Evolutionary conservation across 1,284 basidiomycete species (phyloP), one percentile per base, ranked within the genome.

Genomic region (Agroathelia rolfsii): DNA sequence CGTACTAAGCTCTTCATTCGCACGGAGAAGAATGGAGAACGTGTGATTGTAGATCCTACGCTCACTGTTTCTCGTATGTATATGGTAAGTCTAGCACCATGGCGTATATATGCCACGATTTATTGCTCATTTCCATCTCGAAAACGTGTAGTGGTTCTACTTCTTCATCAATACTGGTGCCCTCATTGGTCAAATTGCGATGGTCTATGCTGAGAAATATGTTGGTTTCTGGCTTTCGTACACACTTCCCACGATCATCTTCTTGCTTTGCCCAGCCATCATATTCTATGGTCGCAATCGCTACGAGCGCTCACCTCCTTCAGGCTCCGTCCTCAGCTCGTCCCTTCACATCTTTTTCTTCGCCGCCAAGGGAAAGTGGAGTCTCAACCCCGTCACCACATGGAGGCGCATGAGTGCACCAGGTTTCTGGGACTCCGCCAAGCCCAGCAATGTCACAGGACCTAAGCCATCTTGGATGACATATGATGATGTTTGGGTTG

Each of bases 341-440:
- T 43, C 66, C 6, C 33, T 79, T 30, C 65, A 63, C 16, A 50
- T 74, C 19, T 73, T 64, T 62, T 48, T 57, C 3, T 59, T 60
- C 27, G 72, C 75, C 3, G 55, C 69, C 7, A 53, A 51, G 10
- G 76, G 70, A 12, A 59, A 67, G 34, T 80, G 72, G 73, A 67
- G 66, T 25, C 49, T 56, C 42, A 81, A 78, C 49, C 77, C 78
- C 3, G 40, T 69, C 13, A 51, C 41, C 36, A 61, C 58, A 4
- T 58, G 55, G 43, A 58, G 48, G 31, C 70, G 74, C 45, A 41
- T 82, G 28, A 70, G 57, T 11, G 66, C 72, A 0, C 46, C 61
- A 17, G 76, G 76, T 44, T 87, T 90, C 59, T 93, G 88, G 87
- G 80, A 88, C 34, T 59, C 48, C 27, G 82, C 68, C 3, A 86